Base-by-base conservation (phyloP, 148 eudicot species). In the Suaeda aralocaspica region DNA sequence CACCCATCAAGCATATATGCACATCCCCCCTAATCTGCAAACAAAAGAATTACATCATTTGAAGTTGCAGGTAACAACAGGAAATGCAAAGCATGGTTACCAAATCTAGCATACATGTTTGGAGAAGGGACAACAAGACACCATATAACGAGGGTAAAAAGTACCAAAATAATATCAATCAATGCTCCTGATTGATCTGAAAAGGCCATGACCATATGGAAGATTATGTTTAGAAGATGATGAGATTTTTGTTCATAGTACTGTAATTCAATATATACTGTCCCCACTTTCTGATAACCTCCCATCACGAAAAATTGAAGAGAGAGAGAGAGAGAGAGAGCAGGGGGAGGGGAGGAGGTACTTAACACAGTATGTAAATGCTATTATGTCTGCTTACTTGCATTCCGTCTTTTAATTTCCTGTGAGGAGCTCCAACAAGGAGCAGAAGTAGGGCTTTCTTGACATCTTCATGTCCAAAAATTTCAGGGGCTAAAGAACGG, bases 1-100 rank as follows among this genome's bases (percentile, higher is more conserved):
- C 99, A 70, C 99, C 99, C 99, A 95, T 95, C 81, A 95, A 79
- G 78, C 99, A 95, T 24, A 95, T 82, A 73, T 95, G 99, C 46
- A 95, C 34, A 76, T 95, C 99, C 75, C 99, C 99, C 75, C 99
- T 86, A 70, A 95, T 95, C 99, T 95, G 86, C 86, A 86, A 36
- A 9, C 31, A 48, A 72, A 67, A 36, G 51, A 62, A 28, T 12
- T 4, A 41, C 6, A 30, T 46, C 64, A 64, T 49, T 28, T 45
- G 31, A 30, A 44, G 6, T 36, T 41, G 29, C 42, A 59, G 67
- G 48, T 50, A 33, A 56, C 18, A 33, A 41, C 42, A 63, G 39
- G 63, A 50, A 33, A 22, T 55, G 31, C 33, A 22, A 71, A 41
- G 64, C 1, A 18, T 24, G 51, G 2, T 34, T 9, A 24, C n/a